Conservation (phyloP, 2,329 filamentous ascomycete genomes). For the Biscogniauxia marginata region DNA sequence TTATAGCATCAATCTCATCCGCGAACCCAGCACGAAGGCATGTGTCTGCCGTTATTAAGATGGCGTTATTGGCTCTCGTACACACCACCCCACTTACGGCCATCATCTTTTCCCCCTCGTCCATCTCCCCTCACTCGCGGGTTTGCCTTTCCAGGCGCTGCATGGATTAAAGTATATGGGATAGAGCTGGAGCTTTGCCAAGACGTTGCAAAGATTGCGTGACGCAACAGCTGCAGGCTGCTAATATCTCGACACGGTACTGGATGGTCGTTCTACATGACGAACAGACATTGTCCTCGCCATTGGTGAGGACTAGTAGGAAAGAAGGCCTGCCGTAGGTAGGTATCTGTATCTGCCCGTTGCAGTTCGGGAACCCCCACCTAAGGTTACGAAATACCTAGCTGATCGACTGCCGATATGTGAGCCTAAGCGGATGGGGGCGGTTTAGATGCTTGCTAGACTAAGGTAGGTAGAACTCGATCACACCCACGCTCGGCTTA, state of each 20-base stretch:
- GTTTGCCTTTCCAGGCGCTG: not conserved
- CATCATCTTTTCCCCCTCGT: not conserved
- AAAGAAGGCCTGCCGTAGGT: not conserved
- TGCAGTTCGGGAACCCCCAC: not conserved
- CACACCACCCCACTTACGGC: not conserved
- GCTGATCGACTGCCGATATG: not conserved
- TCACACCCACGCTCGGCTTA: not conserved
- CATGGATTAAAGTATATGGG: not conserved
- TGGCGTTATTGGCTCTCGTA: not conserved
- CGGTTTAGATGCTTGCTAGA: not conserved
- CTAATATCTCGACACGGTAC: not conserved
- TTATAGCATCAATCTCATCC: not conserved
- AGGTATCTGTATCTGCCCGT: too few species aligned
- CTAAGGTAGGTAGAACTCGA: not conserved
- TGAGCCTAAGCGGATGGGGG: not conserved
- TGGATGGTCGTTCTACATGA: not conserved
- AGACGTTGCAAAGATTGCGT: not conserved
- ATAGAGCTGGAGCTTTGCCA: not conserved
- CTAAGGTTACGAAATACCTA: not conserved
- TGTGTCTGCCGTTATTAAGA: not conserved
- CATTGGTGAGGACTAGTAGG: not conserved
- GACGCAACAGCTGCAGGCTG: not conserved
- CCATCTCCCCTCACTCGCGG: not conserved
- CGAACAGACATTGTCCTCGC: not conserved
- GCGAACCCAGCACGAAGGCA: not conserved